Evolutionary conservation across 208 protist genomes (phyloP), one percentile per base, ranked within the genome.

Genomic region (Blastocrithidia nonstop): DNA sequence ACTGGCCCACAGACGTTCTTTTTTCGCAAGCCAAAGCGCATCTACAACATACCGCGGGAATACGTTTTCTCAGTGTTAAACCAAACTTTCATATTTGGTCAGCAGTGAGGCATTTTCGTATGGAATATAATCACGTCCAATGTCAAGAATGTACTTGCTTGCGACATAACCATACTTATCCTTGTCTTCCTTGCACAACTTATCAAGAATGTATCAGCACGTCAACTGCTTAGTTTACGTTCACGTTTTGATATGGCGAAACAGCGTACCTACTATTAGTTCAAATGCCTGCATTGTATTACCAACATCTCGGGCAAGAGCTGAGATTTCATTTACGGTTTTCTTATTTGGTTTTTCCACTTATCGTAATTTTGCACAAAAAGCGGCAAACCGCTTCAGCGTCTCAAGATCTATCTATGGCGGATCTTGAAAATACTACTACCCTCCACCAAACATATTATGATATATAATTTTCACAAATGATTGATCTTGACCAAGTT

Each of bases 151-250:
- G 52, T 94, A 86, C 63, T 84, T 80, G 31, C 71, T 61, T 0
- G 81, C 78, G 7, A 54, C 68, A 68, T 78, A 86, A 17, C 63
- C 82, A 54, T 90, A 94, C 55, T 82, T 88, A 45, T 77, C 76
- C 19, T 70, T 71, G 42, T 78, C 60, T 24, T 89, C 79, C 61
- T 94, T 94, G 56, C 76, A 81, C 31, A 94, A 63, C 54, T 85
- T 86, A 48, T 94, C 86, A 16, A 94, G 62, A 16, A 94, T 60
- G 54, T 88, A 94, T 82, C 86, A 94, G 53, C 72, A 89, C 5
- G 81, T 62, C 6, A 89, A 68, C 51, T 94, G 81, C 57, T 89
- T 86, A 27, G 37, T 60, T 6, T 80, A 77, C 7, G 63, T 75
- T 78, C 77, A 89, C 13, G 63, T 78, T 51, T 93, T 93, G 54